phyloP scores from a whole-genome alignment of 2,329 filamentous ascomycete genomes.

The Neonectria sp. region DNA sequence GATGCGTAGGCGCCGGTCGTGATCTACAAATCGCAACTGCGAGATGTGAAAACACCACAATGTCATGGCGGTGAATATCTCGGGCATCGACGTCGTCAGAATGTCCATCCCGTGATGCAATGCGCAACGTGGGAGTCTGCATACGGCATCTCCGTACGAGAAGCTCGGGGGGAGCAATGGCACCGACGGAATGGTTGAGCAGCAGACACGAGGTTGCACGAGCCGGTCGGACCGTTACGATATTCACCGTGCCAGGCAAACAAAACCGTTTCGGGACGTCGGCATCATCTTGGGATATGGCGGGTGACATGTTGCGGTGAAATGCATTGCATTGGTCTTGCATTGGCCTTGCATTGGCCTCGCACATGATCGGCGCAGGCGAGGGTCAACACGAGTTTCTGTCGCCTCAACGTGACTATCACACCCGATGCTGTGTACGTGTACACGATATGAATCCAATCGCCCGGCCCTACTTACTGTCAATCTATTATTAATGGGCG shows the following conservation, averaged over 20 bases:
- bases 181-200: slow-evolving; percentile 36
- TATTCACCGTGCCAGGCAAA: not conserved
- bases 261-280: not conserved
- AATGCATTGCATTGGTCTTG: no score
- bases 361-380: not conserved
- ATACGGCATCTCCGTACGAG: slow-evolving; percentile 25
- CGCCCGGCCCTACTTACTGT: not conserved
- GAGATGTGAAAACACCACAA: not conserved
- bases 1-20: no score
- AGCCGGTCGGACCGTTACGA: slow-evolving; percentile 35
- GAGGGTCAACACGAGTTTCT: not conserved
- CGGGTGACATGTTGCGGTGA: not conserved
- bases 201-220: slow-evolving; percentile 48
- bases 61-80: not conserved
- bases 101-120: slow-evolving; percentile 37
- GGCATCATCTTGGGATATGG: not conserved
- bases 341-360: not conserved
- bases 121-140: slow-evolving; percentile 34
- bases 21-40: no score
- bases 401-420: not conserved
- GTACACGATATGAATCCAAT: not conserved
- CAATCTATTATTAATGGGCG: not conserved
- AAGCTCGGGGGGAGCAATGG: slow-evolving; percentile 1
- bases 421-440: not conserved
- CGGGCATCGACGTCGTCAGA: not conserved